Conservation (phyloP, 441 rosid genomes). For the Eutrema salsugineum region DNA sequence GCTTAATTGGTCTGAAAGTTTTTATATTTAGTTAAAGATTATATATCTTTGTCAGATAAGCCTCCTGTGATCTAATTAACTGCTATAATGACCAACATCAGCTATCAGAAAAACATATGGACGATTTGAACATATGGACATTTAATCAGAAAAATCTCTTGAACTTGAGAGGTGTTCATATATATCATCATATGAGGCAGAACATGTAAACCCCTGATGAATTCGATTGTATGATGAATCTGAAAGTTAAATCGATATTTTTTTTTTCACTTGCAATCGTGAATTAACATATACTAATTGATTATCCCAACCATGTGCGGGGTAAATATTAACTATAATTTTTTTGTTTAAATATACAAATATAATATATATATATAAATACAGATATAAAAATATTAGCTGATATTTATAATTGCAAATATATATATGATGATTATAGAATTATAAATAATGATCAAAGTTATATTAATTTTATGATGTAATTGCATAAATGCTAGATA, state of each 20-base stretch:
- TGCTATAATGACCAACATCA: neutral
- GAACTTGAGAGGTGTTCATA: neutral
- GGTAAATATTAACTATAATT: too few species aligned
- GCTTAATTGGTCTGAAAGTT: conserved; percentile 27
- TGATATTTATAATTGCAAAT: too few species aligned
- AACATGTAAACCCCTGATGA: neutral
- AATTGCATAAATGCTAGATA: too few species aligned
- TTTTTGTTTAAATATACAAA: too few species aligned
- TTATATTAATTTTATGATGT: too few species aligned
- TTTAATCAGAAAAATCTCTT: conserved; percentile 4
- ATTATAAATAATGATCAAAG: too few species aligned
- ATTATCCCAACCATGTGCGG: too few species aligned
- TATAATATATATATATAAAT: too few species aligned
- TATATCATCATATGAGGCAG: neutral
- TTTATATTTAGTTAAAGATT: conserved; percentile 12
- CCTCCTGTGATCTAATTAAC: neutral
- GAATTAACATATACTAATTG: neutral
- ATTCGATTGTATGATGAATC: neutral
- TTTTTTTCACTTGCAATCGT: neutral
- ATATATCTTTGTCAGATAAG: neutral
- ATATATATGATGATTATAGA: too few species aligned
- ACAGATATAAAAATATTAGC: too few species aligned
- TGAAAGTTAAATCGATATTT: neutral
- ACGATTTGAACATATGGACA: neutral
- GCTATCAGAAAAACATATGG: too few species aligned